Evolutionary conservation across 2,329 filamentous ascomycete species (phyloP).

Genomic region (Sporothrix globosa): DNA sequence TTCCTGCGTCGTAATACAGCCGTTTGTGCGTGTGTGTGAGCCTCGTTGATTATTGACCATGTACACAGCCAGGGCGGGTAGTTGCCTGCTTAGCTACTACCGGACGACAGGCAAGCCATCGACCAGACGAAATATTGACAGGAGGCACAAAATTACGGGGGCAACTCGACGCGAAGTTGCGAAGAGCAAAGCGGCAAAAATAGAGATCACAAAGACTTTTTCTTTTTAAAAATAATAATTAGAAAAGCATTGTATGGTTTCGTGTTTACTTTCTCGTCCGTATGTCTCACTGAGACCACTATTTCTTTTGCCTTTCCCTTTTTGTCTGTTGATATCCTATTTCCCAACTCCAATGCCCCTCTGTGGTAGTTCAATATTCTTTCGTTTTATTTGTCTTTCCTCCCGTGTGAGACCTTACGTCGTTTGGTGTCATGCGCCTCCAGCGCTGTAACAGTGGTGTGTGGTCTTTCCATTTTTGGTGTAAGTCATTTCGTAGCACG

Average conservation of each 20-base stretch:
- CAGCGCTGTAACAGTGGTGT: not conserved
- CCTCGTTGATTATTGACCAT: not conserved
- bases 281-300: conserved; percentile 9
- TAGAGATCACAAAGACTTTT: not conserved
- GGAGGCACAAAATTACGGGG: not conserved
- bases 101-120: not conserved
- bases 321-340: not conserved
- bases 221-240: no score
- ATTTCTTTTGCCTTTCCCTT: not conserved
- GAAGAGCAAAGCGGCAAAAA: not conserved
- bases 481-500: not conserved
- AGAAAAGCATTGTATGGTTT: not conserved
- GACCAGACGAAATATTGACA: not conserved
- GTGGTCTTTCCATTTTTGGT: conserved; percentile 10
- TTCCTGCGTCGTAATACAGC: conserved; percentile 14
- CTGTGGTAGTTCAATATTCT: conserved; percentile 8
- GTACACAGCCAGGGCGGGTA: not conserved
- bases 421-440: not conserved
- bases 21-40: conserved; percentile 1
- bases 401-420: not conserved
- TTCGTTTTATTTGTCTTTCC: not conserved
- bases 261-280: not conserved
- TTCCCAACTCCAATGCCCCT: not conserved
- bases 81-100: not conserved
- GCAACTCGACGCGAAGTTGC: conserved; percentile 1